Percentiles rank a stretch among this genome's conserved stretches.
These are phyloP conservation scores for Eragrostis nindensis DNA, from an alignment of 176 grass and related monocot species.

Conservation along the genomic window DNA sequence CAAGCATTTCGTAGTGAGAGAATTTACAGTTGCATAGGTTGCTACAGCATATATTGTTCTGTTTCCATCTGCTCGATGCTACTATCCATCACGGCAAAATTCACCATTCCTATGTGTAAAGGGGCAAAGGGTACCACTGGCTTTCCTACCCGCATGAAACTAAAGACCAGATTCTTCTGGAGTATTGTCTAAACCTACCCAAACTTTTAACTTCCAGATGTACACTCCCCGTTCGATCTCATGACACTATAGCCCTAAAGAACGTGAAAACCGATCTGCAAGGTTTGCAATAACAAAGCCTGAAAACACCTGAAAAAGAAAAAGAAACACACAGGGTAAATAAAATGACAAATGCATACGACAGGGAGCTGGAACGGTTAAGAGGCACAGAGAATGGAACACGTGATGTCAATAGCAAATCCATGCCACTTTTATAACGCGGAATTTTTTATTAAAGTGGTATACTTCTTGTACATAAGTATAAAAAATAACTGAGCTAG, in stretches of 20 bases:
- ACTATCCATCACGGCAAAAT: constrained; percentile 43
- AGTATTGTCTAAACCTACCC: constrained; percentile 32
- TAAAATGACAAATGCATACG: constrained; percentile 8
- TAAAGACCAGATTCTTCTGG: not conserved
- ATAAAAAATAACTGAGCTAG: constrained; percentile 6
- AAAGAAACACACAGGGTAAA: constrained; percentile 19
- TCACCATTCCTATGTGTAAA: constrained; percentile 11
- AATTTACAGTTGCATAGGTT: constrained; percentile 53
- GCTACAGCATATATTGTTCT: constrained; percentile 19
- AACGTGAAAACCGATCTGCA: constrained; percentile 66
- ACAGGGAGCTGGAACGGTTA: not conserved
- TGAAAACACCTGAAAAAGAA: constrained; percentile 81
- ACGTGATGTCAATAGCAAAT: not conserved
- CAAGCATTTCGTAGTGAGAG: constrained; percentile 11
- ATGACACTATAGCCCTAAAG: constrained; percentile 66
- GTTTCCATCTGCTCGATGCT: constrained; percentile 27
- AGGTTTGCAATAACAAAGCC: constrained; percentile 93
- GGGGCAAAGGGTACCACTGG: not conserved
- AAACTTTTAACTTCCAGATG: constrained; percentile 8
- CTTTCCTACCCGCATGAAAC: constrained; percentile 11
- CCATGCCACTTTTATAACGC: not conserved
- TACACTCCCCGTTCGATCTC: constrained; percentile 17
- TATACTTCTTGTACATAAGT: not conserved
- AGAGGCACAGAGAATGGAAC: constrained; percentile 5
- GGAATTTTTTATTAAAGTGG: not conserved